Base-by-base conservation (phyloP, 2,329 filamentous ascomycete species). In the Fusarium sp. region DNA sequence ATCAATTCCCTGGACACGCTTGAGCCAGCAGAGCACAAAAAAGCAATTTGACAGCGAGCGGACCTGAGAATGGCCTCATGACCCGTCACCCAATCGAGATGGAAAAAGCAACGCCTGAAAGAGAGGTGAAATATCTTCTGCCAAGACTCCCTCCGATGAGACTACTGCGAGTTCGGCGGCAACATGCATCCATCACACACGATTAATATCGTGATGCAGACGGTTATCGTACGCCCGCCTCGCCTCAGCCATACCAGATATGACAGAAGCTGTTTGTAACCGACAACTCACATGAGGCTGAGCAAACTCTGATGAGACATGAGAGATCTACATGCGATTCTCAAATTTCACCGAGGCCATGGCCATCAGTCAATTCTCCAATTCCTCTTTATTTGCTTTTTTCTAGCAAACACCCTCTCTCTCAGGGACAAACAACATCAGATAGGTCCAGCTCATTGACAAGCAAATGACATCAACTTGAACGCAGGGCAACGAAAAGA, bases 241-340 rank as follows among this genome's bases (percentile, higher is more conserved):
- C n/a, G 25, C 11, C 7, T 9, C 13, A 11, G 40, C 35, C 28
- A 12, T n/a, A 32, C 26, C 9, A 46, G 47, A 49, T 63, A 31
- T 31, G 43, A 41, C n/a, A 42, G 12, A 29, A 24, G 39, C 9
- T 47, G 29, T 12, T 46, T 25, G 25, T 6, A 38, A 29, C 11
- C 19, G 46, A 58, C 26, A 58, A 29, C 46, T 52, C 46, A 62
- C 13, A 39, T 36, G 26, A 54, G 57, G 57, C 61, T 59, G 47
- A 41, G 32, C 31, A 51, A 38, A 25, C n/a, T 11, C 26, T 29
- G 6, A 12, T 36, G 4, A 26, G 38, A 36, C 29, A 34, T 11
- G 2, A 28, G 12, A 3, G 51, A 61, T 65, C 47, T 32, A 26
- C 50, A 54, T 34, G 40, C 15, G 35, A 47, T 44, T 51, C 32